These are phyloP conservation scores for Rhodotorula sp. DNA, from an alignment of 1,284 basidiomycete species.

Conservation along the genomic window DNA sequence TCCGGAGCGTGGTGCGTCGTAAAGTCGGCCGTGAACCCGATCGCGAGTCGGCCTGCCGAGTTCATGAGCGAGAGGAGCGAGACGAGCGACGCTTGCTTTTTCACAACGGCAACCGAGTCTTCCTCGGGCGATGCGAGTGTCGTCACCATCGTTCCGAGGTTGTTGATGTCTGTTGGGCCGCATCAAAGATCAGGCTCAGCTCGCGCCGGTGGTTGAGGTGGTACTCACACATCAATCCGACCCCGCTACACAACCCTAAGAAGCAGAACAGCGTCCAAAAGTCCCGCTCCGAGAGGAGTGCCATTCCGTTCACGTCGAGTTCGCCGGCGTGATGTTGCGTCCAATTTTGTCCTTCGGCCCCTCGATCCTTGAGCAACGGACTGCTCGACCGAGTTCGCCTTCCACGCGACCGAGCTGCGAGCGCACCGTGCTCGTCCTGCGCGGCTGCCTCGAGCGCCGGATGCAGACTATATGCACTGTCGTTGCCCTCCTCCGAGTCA, in stretches of 20 bases:
- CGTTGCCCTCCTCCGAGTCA: background rate
- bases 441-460: slow-evolving; percentile 5
- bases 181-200: background rate
- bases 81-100: slow-evolving; percentile 23
- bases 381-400: slow-evolving; percentile 11
- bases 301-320: slow-evolving; percentile 20
- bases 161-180: slow-evolving; percentile 23
- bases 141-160: slow-evolving; percentile 23
- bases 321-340: slow-evolving; percentile 18
- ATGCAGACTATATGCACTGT: background rate
- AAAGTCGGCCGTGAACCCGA: slow-evolving; percentile 21
- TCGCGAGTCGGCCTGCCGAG: slow-evolving; percentile 19
- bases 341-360: background rate
- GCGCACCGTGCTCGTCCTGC: background rate
- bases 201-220: background rate
- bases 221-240: slow-evolving; percentile 27
- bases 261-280: slow-evolving; percentile 21
- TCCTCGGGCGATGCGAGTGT: slow-evolving; percentile 11
- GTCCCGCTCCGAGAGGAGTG: slow-evolving; percentile 18
- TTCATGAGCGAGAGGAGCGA: slow-evolving; percentile 30
- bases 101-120: background rate
- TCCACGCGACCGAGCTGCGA: background rate
- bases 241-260: slow-evolving; percentile 25
- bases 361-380: slow-evolving; percentile 13
- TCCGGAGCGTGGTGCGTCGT: slow-evolving; percentile 19